These are phyloP conservation scores for Fonsecaea nubica DNA, from an alignment of 2,329 filamentous ascomycete species.

Conservation along the genomic window DNA sequence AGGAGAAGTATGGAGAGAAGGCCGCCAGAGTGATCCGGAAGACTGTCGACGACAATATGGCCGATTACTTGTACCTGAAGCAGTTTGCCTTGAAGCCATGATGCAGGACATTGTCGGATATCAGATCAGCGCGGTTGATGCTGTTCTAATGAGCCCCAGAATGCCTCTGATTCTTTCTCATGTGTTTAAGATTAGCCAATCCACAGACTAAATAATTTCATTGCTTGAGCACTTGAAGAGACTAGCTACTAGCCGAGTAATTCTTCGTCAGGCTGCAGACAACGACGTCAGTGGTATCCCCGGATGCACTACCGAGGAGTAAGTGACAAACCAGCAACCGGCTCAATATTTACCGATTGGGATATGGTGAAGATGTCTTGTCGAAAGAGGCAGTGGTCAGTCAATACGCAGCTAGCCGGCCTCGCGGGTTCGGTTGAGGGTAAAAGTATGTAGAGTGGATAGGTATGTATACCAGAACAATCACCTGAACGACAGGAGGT, in stretches of 20 bases:
- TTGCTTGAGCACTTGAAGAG: not conserved
- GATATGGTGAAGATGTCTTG: not conserved
- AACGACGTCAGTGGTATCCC: not conserved
- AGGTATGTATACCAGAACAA: not conserved
- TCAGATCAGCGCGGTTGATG: not conserved
- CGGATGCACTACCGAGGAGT: not conserved
- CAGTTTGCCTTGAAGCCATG: conserved; percentile 65
- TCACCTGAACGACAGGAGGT: not conserved
- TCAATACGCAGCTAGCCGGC: not conserved
- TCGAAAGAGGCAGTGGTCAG: not conserved
- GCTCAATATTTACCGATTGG: conserved; percentile 11
- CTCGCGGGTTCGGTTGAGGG: not conserved
- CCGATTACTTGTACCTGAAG: conserved; percentile 69
- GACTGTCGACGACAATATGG: conserved; percentile 65
- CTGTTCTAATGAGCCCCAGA: conserved; percentile 4
- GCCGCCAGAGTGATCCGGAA: conserved; percentile 65
- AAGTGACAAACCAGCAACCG: conserved; percentile 8
- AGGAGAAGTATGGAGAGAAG: conserved; percentile 65
- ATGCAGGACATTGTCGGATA: not conserved
- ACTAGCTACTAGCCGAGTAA: not conserved
- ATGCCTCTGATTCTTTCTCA: not conserved
- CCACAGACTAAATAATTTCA: not conserved
- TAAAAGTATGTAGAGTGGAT: not conserved
- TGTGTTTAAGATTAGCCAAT: not conserved
- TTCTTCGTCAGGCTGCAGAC: not conserved